A percentile compares a stretch with the other conserved stretches of the same genome.
These are phyloP conservation scores for Fusarium lyarnte DNA, from an alignment of 2,329 filamentous ascomycete genomes.

Conservation along the genomic window DNA sequence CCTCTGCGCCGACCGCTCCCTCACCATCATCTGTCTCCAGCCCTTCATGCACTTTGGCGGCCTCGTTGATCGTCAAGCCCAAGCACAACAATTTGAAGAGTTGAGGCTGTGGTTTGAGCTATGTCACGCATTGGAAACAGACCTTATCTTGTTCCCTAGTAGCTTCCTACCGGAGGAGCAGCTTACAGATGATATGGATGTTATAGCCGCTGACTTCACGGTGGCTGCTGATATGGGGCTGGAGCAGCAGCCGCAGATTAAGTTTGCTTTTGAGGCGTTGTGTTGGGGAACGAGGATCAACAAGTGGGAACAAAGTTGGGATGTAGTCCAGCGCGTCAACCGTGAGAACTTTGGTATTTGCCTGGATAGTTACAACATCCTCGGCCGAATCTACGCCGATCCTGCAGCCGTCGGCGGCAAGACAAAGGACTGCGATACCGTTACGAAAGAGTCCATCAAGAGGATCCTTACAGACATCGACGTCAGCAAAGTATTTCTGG, in stretches of 20 bases:
- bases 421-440: constrained; percentile 63
- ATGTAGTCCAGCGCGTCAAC: constrained; percentile 71
- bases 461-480: constrained; percentile 66
- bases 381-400: constrained; percentile 76
- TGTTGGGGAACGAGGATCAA: constrained; percentile 77
- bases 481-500: constrained; percentile 74
- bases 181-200: constrained; percentile 57
- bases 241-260: constrained; percentile 63
- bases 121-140: constrained; percentile 70
- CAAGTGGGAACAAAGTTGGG: constrained; percentile 78
- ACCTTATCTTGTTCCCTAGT: constrained; percentile 79
- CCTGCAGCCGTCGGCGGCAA: constrained; percentile 64
- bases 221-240: constrained; percentile 75
- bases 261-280: constrained; percentile 78
- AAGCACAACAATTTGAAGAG: constrained; percentile 67
- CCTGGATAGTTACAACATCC: constrained; percentile 82
- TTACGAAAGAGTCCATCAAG: constrained; percentile 63
- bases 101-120: constrained; percentile 76
- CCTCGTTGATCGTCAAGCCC: constrained; percentile 68
- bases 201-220: constrained; percentile 70
- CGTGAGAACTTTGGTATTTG: constrained; percentile 79
- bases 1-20: constrained; percentile 64
- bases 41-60: constrained; percentile 85
- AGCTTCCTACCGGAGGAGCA: constrained; percentile 67
- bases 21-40: constrained; percentile 73